These are phyloP conservation scores for Penicillium goetzii DNA, from an alignment of 495 filamentous ascomycete genomes.

Conservation along the genomic window DNA sequence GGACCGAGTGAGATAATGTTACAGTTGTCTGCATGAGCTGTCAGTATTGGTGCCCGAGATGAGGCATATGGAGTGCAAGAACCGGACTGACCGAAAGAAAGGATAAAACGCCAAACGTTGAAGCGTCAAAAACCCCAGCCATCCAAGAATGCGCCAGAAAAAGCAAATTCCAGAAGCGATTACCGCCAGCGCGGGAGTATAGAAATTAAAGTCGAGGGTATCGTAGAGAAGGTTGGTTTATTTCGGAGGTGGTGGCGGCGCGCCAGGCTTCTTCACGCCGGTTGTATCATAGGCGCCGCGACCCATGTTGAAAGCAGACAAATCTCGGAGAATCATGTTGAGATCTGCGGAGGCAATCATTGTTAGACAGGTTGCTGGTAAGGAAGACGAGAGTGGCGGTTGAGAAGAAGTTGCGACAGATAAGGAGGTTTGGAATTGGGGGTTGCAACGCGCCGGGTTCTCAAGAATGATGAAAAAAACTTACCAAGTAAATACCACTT, in stretches of 20 bases:
- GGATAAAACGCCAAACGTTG: slow-evolving; percentile 32
- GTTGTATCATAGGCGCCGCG: slow-evolving; percentile 64
- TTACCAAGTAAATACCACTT: slow-evolving; percentile 32
- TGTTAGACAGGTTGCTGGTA: slow-evolving; percentile 29
- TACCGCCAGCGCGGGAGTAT: slow-evolving; percentile 28
- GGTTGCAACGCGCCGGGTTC: slow-evolving; percentile 19
- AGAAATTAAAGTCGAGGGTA: slow-evolving; percentile 23
- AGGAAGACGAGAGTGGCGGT: neutral
- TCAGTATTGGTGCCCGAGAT: slow-evolving; percentile 34
- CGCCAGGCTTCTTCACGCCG: slow-evolving; percentile 59
- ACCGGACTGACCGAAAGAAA: slow-evolving; percentile 39
- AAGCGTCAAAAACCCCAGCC: slow-evolving; percentile 27
- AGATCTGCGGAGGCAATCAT: slow-evolving; percentile 43
- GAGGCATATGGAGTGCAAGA: slow-evolving; percentile 10
- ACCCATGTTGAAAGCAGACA: slow-evolving; percentile 58
- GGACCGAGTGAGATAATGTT: slow-evolving; percentile 41
- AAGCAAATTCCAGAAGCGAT: slow-evolving; percentile 28
- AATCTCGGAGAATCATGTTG: slow-evolving; percentile 56
- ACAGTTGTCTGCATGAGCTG: slow-evolving; percentile 36
- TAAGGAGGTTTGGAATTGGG: slow-evolving; percentile 1
- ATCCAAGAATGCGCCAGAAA: slow-evolving; percentile 7
- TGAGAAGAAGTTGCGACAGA: slow-evolving; percentile 1
- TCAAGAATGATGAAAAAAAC: slow-evolving; percentile 31
- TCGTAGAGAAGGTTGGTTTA: slow-evolving; percentile 27
- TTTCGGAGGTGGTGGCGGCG: slow-evolving; percentile 51